These are phyloP conservation scores for Trichoderma orchidacearum DNA, from an alignment of 495 filamentous ascomycete species.

Conservation along the genomic window DNA sequence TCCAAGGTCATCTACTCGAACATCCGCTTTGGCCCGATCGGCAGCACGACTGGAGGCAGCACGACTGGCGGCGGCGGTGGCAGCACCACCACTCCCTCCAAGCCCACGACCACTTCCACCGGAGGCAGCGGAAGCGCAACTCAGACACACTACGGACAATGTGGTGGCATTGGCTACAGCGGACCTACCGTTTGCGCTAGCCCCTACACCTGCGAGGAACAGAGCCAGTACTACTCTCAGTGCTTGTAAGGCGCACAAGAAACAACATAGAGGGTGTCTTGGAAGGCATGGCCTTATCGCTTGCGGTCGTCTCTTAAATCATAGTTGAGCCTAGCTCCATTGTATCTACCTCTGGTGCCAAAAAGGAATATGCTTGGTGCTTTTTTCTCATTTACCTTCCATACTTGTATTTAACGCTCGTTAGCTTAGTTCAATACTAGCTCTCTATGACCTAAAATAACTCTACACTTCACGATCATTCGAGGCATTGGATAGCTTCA, in stretches of 20 bases:
- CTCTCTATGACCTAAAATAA: too few species aligned
- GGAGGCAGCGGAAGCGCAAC: constrained; percentile 7
- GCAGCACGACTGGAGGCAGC: too few species aligned
- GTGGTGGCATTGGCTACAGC: constrained; percentile 30
- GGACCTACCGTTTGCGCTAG: constrained; percentile 27
- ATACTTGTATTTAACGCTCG: too few species aligned
- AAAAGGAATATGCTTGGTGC: not conserved
- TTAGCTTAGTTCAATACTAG: too few species aligned
- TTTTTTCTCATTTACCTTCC: too few species aligned
- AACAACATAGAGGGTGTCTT: not conserved
- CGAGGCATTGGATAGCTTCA: too few species aligned
- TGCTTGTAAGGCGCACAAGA: constrained; percentile 16
- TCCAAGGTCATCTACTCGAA: constrained; percentile 45
- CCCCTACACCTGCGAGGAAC: constrained; percentile 14
- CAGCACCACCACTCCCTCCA: constrained; percentile 4
- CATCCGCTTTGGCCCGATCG: constrained; percentile 59
- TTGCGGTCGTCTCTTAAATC: too few species aligned
- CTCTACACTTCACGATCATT: too few species aligned
- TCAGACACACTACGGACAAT: constrained; percentile 19
- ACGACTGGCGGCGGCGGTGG: constrained; percentile 26
- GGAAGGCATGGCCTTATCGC: not conserved
- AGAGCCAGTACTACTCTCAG: constrained; percentile 26
- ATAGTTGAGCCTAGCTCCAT: not conserved
- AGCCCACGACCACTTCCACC: constrained; percentile 6
- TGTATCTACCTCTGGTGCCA: not conserved